A percentile compares a stretch with the other conserved stretches of the same genome.
Conservation (phyloP, 1,284 basidiomycete genomes). For the Rhodotorula sp. region DNA sequence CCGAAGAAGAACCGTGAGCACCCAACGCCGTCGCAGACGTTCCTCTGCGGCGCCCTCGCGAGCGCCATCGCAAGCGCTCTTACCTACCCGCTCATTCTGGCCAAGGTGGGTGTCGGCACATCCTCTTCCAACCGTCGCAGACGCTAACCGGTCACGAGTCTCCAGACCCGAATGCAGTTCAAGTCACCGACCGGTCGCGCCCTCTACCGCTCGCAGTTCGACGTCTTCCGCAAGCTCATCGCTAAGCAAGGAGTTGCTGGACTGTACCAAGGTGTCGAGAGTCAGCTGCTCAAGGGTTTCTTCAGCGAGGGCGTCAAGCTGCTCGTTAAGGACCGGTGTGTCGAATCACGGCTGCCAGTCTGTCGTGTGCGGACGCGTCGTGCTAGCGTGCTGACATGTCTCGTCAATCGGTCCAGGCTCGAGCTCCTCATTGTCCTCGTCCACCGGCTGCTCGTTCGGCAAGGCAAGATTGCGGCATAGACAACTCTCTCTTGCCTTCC, state of each 20-base stretch:
- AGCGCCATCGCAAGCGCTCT: constrained; percentile 48
- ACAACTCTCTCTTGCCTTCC: too few relatives aligned
- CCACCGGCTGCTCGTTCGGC: constrained; percentile 5
- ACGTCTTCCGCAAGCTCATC: constrained; percentile 53
- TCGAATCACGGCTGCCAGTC: too few relatives aligned
- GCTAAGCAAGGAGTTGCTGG: constrained; percentile 73
- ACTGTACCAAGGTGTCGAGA: constrained; percentile 77
- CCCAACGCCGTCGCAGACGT: constrained; percentile 49
- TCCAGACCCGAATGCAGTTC: constrained; percentile 52
- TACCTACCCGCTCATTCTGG: constrained; percentile 40
- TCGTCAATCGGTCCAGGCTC: background rate
- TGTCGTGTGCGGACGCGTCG: too few relatives aligned
- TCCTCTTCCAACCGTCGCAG: too few relatives aligned
- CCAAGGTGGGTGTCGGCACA: constrained; percentile 36
- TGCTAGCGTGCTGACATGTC: too few relatives aligned
- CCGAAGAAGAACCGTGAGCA: constrained; percentile 45
- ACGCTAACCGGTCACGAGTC: background rate
- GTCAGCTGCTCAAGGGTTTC: constrained; percentile 84
- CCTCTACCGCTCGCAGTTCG: constrained; percentile 38
- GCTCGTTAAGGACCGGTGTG: constrained; percentile 51
- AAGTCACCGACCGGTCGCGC: constrained; percentile 46
- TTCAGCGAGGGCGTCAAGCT: constrained; percentile 50
- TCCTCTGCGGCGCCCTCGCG: constrained; percentile 52
- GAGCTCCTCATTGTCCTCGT: constrained; percentile 20
- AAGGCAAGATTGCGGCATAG: background rate